Conservation (phyloP, 331 rosid species). For the Malus hybrid region DNA sequence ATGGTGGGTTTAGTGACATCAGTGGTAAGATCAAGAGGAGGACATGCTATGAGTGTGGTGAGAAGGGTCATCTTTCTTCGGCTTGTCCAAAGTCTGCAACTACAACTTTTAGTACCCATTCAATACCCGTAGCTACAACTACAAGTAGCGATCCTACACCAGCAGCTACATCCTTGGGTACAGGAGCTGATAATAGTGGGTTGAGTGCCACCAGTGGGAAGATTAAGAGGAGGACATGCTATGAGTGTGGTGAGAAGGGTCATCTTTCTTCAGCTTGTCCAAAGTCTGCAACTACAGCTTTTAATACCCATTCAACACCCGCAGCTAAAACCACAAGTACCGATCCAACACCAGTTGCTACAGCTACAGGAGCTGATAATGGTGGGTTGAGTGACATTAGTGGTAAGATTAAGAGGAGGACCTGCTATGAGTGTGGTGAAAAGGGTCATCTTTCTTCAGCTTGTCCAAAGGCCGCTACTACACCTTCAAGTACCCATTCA, state of each 20-base stretch:
- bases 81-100: constrained; percentile 4
- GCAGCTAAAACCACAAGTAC: background rate
- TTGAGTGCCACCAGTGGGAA: constrained; percentile 39
- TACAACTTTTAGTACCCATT: background rate
- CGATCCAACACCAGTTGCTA: background rate
- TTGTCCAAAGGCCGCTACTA: constrained; percentile 35
- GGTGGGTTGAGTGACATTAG: constrained; percentile 11
- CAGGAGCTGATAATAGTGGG: background rate
- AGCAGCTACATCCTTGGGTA: background rate
- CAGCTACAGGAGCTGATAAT: background rate
- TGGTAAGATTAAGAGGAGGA: constrained; percentile 72
- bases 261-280: constrained; percentile 41
- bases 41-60: constrained; percentile 75
- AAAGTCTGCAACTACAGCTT: background rate
- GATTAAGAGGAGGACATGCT: constrained; percentile 73
- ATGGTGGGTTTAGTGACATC: constrained; percentile 1
- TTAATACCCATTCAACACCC: background rate
- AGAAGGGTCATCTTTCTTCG: constrained; percentile 69
- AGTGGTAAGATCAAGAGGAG: constrained; percentile 71
- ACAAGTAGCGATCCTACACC: background rate
- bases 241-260: constrained; percentile 81
- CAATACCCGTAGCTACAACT: background rate
- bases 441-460: constrained; percentile 66
- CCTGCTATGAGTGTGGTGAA: constrained; percentile 79
- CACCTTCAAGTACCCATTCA: background rate